Evolutionary conservation across 192 early-diverging fungal genomes (phyloP), one percentile per base, ranked within the genome.

Genomic region (Gamsiella multidivaricata): DNA sequence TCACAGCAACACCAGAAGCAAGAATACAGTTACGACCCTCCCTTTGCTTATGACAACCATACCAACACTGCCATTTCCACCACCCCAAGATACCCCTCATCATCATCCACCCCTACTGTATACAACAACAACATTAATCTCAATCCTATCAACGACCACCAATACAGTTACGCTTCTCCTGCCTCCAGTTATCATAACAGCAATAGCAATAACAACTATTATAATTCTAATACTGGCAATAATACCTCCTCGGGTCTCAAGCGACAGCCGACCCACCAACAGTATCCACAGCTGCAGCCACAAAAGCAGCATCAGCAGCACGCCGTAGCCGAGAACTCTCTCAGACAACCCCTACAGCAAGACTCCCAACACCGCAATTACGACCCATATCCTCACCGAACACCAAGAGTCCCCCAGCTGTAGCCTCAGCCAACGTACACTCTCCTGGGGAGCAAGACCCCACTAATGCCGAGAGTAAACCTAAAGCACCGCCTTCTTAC

Each of bases 401-500:
- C 31, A 7, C 32, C 36, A 20, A 60, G 53, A 29, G 18, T 33
- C 53, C 9, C 53, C 42, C 32, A n/a, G n/a, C n/a, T n/a, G n/a
- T n/a, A n/a, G n/a, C n/a, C n/a, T n/a, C n/a, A n/a, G n/a, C n/a
- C n/a, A n/a, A n/a, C 54, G 31, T 3, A 26, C 14, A 17, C 34
- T 32, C 54, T 34, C 29, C 34, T 18, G 37, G 3, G 39, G 33
- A 2, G 33, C 17, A 34, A 11, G 26, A 5, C 18, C 2, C 14
- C 5, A 41, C 17, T 12, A 46, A 5, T 29, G 46, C 18, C 18
- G 20, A 32, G 29, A 1, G 10, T 17, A 50, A 65, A 33, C 28
- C 63, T 10, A 57, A 64, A 53, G 60, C 55, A 6, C 61, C 61
- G 3, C 33, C 54, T 5, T 75, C 65, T 14, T 73, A 59, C 31